phyloP scores from a whole-genome alignment of 2,329 filamentous ascomycete species.

The Paraconiothyrium sp. region DNA sequence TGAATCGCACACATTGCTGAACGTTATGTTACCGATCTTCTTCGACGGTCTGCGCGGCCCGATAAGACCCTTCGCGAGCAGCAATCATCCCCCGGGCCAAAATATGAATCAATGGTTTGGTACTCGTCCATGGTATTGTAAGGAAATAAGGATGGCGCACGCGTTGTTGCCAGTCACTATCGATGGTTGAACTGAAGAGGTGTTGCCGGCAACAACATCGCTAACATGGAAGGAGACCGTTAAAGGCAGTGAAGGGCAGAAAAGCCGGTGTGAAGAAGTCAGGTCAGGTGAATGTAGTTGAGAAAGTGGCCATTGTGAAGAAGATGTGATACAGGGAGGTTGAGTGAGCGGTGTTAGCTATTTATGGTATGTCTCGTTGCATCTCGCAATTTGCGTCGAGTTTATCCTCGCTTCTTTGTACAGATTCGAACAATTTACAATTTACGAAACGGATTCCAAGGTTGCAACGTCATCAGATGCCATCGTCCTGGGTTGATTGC shows the following conservation, averaged over 20 bases:
- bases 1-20: slow-evolving; percentile 57
- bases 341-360: too few species aligned
- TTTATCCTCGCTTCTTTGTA: too few species aligned
- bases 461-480: not conserved
- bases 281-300: slow-evolving; percentile 40
- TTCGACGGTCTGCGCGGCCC: slow-evolving; percentile 53
- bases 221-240: slow-evolving; percentile 45
- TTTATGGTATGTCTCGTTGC: too few species aligned
- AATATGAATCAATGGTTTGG: slow-evolving; percentile 54
- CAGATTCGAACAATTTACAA: not conserved
- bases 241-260: slow-evolving; percentile 40
- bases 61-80: slow-evolving; percentile 53
- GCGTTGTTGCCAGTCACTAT: slow-evolving; percentile 38
- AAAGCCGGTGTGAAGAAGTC: slow-evolving; percentile 42
- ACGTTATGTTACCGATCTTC: slow-evolving; percentile 61
- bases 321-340: slow-evolving; percentile 34
- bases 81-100: slow-evolving; percentile 56
- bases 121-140: slow-evolving; percentile 56
- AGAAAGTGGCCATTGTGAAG: slow-evolving; percentile 23
- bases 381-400: too few species aligned
- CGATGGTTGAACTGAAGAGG: slow-evolving; percentile 29
- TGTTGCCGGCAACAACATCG: slow-evolving; percentile 13
- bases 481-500: not conserved
- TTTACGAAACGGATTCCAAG: not conserved
- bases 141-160: slow-evolving; percentile 51